Percentiles rank a stretch among this genome's conserved stretches.
Evolutionary conservation across 2,329 filamentous ascomycete genomes (phyloP).

Genomic region (Pyrenochaeta sp.): DNA sequence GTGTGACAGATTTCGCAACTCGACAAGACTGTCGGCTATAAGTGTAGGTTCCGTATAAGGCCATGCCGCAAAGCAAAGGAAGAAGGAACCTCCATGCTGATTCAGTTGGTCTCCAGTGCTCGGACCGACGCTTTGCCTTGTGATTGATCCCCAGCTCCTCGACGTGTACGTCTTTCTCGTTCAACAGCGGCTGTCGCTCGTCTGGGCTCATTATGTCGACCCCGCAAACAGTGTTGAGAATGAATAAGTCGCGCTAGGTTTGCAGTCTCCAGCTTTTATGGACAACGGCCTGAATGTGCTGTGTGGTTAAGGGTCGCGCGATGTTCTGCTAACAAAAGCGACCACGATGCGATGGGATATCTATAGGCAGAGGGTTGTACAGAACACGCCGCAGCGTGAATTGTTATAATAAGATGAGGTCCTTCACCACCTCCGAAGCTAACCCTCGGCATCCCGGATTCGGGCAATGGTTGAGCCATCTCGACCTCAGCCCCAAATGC

Average conservation of each 20-base stretch:
- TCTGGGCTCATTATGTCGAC: constrained; percentile 15
- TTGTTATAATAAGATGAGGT: constrained; percentile 5
- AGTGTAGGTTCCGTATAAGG: constrained; percentile 8
- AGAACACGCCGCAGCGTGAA: constrained; percentile 4
- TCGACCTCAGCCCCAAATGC: constrained; percentile 30
- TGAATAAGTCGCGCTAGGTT: background rate
- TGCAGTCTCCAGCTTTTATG: constrained; percentile 6
- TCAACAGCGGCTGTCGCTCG: constrained; percentile 21
- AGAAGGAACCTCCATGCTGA: background rate
- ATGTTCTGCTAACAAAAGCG: background rate
- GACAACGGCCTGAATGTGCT: background rate
- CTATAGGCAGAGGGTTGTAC: constrained; percentile 6
- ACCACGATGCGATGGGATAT: too few relatives aligned
- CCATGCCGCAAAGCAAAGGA: constrained; percentile 12
- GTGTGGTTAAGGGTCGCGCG: background rate
- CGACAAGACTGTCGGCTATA: background rate
- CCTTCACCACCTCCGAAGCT: constrained; percentile 10
- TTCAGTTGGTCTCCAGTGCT: background rate
- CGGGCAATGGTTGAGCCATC: constrained; percentile 25
- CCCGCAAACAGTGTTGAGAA: background rate
- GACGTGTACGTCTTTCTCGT: constrained; percentile 18
- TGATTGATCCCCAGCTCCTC: constrained; percentile 3
- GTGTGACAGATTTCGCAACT: background rate
- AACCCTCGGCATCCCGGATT: constrained; percentile 19
- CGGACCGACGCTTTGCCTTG: background rate